Evolutionary conservation across 2,329 filamentous ascomycete genomes (phyloP).

Genomic region (Aspergillus sp.): DNA sequence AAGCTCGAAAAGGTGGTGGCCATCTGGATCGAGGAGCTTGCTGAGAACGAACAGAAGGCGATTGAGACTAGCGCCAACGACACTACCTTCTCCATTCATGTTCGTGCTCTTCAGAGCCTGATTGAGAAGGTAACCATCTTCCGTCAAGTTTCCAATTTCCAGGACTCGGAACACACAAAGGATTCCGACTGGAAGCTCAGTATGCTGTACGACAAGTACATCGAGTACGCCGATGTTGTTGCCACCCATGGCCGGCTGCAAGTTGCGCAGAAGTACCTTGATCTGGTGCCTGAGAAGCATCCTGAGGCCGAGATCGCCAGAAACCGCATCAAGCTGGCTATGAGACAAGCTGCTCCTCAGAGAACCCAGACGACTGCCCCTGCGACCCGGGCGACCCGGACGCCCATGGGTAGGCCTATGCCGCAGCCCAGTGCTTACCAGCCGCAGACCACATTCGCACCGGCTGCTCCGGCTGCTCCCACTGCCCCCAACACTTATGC

Average conservation of each 20-base stretch:
- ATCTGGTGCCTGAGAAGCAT: constrained; percentile 79
- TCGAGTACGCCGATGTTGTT: constrained; percentile 93
- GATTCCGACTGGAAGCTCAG: constrained; percentile 84
- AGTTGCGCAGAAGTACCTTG: constrained; percentile 86
- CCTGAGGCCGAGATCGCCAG: constrained; percentile 83
- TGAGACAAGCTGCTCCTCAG: constrained; percentile 57
- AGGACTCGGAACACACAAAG: constrained; percentile 70
- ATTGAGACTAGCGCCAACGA: constrained; percentile 68
- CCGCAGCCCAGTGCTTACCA: constrained; percentile 37
- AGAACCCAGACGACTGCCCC: constrained; percentile 39
- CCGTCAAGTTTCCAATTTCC: constrained; percentile 87
- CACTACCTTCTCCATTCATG: constrained; percentile 88
- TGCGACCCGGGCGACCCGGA: constrained; percentile 40
- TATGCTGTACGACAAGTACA: constrained; percentile 88
- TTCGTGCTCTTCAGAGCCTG: constrained; percentile 81
- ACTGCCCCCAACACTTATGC: constrained; percentile 33
- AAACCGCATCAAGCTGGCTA: constrained; percentile 80
- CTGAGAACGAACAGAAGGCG: constrained; percentile 75
- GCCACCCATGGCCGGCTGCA: constrained; percentile 83
- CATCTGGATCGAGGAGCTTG: constrained; percentile 89
- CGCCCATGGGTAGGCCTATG: constrained; percentile 39
- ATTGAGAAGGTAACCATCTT: constrained; percentile 99
- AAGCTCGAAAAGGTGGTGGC: constrained; percentile 95
- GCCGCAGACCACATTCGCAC: constrained; percentile 31
- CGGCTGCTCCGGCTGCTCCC: constrained; percentile 31